These are phyloP conservation scores for Linanthus parryae DNA, from an alignment of 148 eudicot species.

Conservation along the genomic window DNA sequence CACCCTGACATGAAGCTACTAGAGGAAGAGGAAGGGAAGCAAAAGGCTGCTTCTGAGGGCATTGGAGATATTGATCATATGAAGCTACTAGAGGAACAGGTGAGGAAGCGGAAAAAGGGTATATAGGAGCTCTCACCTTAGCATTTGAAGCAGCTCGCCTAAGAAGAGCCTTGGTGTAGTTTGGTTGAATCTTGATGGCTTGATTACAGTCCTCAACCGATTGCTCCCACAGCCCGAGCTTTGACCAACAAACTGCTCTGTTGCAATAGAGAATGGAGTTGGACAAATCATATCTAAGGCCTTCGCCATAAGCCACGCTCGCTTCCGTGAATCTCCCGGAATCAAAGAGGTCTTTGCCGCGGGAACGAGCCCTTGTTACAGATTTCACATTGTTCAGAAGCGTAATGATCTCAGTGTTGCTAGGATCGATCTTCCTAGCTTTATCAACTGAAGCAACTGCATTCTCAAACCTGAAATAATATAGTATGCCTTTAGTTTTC, in stretches of 20 bases:
- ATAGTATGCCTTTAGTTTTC: not conserved
- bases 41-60: too few relatives aligned
- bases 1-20: too few relatives aligned
- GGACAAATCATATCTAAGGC: constrained; percentile 27
- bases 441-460: constrained; percentile 34
- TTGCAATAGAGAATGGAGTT: constrained; percentile 39
- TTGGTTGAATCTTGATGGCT: constrained; percentile 37
- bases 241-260: constrained; percentile 40
- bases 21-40: too few relatives aligned
- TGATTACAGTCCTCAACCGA: constrained; percentile 38
- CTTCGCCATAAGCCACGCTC: constrained; percentile 37
- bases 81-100: too few relatives aligned
- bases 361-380: constrained; percentile 29
- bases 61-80: too few relatives aligned
- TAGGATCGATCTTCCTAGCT: constrained; percentile 24
- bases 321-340: constrained; percentile 36
- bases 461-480: constrained; percentile 36
- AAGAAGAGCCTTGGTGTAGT: constrained; percentile 34
- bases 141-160: constrained; percentile 38
- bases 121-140: too few relatives aligned
- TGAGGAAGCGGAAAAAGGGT: too few relatives aligned
- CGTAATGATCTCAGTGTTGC: constrained; percentile 29
- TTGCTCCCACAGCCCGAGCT: constrained; percentile 38
- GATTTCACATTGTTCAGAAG: constrained; percentile 32
- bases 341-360: constrained; percentile 28